Base-by-base conservation (phyloP, 1,139 yeast species). In the Yamadazyma buinensis region DNA sequence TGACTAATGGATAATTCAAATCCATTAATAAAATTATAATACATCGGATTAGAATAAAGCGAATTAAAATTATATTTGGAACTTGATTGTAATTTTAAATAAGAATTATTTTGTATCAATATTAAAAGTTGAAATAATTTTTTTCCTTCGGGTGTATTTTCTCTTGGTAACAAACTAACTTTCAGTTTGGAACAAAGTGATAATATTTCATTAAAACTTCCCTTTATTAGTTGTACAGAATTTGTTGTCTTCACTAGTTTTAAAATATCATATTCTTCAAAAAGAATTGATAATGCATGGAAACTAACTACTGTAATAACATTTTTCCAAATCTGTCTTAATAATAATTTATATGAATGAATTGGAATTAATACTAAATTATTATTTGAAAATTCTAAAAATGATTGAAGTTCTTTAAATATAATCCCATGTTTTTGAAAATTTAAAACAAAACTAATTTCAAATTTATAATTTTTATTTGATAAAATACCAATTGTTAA, bases 21-120 rank as follows among this genome's bases (percentile, higher is more conserved):
- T 6, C 55, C 55, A 30, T 51, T 53, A 7, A 43, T 36, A 33
- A 48, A 56, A 32, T 54, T 48, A 32, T 51, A 55, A 23, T 48
- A 52, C 4, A 39, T 28, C 17, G 30, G 36, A 40, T 44, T 35
- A 23, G 57, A 44, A 20, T 46, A 39, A 10, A 48, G 9, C n/a
- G 31, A 29, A 23, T 39, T 40, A 33, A 37, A 25, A 26, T 35
- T 30, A 12, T 29, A 9, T 6, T n/a, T 18, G 2, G 34, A 3
- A 3, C 14, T 7, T 14, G 40, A 25, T 25, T 33, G 30, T 4
- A 21, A 33, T 21, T 32, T 32, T 23, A 38, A 19, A 24, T 26
- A 29, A 15, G 24, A 23, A 19, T 43, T 42, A 8, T 38, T 30
- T 34, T 51, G 51, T 2, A 28, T 18, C 15, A 47, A 28, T 5